Evolutionary conservation across 2,329 filamentous ascomycete genomes (phyloP).

Genomic region (Venturia asperata): DNA sequence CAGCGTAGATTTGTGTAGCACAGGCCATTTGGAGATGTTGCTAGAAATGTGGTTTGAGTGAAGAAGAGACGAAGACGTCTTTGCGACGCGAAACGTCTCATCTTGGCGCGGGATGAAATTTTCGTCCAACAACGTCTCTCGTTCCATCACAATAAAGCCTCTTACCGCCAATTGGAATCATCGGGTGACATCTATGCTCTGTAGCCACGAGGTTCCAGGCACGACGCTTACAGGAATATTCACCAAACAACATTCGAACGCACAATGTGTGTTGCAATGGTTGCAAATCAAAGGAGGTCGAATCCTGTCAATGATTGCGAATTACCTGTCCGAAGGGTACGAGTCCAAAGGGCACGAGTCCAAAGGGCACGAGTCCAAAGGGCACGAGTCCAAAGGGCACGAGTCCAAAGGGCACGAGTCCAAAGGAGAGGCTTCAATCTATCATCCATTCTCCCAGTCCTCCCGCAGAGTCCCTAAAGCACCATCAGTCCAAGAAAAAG

Average conservation of each 20-base stretch:
- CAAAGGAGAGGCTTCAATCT: too few relatives aligned
- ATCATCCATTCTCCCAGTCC: too few relatives aligned
- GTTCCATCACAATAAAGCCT: neutral
- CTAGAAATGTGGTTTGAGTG: neutral
- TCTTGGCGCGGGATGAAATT: constrained; percentile 2
- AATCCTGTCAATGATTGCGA: too few relatives aligned
- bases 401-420: too few relatives aligned
- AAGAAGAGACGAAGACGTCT: neutral
- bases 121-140: neutral
- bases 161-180: neutral
- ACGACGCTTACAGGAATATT: neutral
- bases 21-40: neutral
- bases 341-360: too few relatives aligned
- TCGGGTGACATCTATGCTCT: neutral
- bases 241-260: neutral
- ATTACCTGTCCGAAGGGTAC: too few relatives aligned
- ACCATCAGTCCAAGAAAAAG: too few relatives aligned
- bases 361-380: too few relatives aligned
- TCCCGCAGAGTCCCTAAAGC: too few relatives aligned
- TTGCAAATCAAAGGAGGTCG: too few relatives aligned
- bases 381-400: too few relatives aligned
- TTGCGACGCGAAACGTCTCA: neutral
- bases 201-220: neutral
- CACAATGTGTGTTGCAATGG: too few relatives aligned
- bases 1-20: neutral